Base-by-base conservation (phyloP, 1,139 yeast species). In the Candida sp. region DNA sequence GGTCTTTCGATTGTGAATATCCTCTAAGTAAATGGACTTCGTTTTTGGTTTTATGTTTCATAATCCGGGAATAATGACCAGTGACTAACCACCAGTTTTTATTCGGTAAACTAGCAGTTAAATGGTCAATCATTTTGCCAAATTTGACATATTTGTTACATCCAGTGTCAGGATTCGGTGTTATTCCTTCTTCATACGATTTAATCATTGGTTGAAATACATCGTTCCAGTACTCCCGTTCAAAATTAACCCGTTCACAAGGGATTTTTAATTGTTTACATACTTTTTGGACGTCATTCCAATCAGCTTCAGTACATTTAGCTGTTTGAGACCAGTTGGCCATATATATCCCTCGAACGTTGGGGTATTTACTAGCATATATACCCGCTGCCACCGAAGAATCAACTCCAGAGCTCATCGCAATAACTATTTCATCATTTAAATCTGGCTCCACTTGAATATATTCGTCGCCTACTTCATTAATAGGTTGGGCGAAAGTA, bases 381-480 rank as follows among this genome's bases (percentile, higher is more conserved):
- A 90, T 53, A 0, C 93, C 82, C 0, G 98, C 98, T 2, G 87
- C 81, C 1, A 93, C 90, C 1, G 97, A 85, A 0, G 98, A 90
- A 61, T 93, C 99, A 0, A 93, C 98, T 0, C 99, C 99, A 0
- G 96, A 87, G 1, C 97, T 89, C 97, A 93, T 89, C 21, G 98
- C 97, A 2, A 93, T 79, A 32, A 87, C 70, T 21, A 93, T 77
- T 42, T 73, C 79, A 55, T 87, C 96, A 33, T 75, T 60, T 4
- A 53, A 52, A 1, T 49, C 47, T 0, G 95, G 93, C 25, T 56
- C 53, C 4, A 63, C 64, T 50, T 79, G 86, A 2, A 45, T 39
- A 42, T 63, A 59, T 15, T 36, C 42, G 2, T 12, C n/a, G 6
- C 34, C 34, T 2, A 37, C 21, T 5, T 8, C 21, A 29, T 37